Percentiles rank a stretch among this genome's conserved stretches.
Evolutionary conservation across 1,284 basidiomycete genomes (phyloP).

Genomic region (Afroboletus lepidellus): DNA sequence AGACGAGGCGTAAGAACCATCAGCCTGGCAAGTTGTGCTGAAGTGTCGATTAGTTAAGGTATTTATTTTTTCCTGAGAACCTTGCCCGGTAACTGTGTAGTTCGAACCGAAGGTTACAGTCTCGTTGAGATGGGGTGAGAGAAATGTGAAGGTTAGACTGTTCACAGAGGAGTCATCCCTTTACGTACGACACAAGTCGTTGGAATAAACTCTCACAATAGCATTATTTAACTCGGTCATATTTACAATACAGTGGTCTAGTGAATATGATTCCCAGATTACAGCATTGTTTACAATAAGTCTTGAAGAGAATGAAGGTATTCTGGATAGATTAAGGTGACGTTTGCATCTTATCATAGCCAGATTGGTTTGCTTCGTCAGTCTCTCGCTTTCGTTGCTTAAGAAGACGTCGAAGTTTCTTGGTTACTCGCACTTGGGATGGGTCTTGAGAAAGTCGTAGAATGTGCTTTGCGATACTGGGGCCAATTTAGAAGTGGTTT

Average conservation of each 20-base stretch:
- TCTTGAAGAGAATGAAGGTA: not conserved
- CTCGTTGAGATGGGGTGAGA: slow-evolving; percentile 25
- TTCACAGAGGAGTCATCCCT: slow-evolving; percentile 24
- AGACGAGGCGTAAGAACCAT: slow-evolving; percentile 38
- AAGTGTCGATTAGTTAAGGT: slow-evolving; percentile 13
- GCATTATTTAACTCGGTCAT: slow-evolving; percentile 2
- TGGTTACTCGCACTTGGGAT: slow-evolving; percentile 37
- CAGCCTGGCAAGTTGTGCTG: slow-evolving; percentile 14
- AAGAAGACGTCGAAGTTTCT: slow-evolving; percentile 45
- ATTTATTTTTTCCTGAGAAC: slow-evolving; percentile 16
- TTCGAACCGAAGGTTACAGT: slow-evolving; percentile 13
- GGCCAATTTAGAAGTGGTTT: slow-evolving; percentile 7
- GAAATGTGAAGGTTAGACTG: slow-evolving; percentile 15
- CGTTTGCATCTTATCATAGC: slow-evolving; percentile 7
- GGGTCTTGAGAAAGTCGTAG: slow-evolving; percentile 45
- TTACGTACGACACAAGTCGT: slow-evolving; percentile 25
- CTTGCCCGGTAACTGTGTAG: slow-evolving; percentile 14
- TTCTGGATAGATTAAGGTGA: not conserved
- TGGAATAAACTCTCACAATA: slow-evolving; percentile 12
- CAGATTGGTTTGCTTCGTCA: not conserved
- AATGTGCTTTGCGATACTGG: slow-evolving; percentile 50
- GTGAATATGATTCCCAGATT: slow-evolving; percentile 13
- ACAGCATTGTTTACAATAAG: slow-evolving; percentile 16
- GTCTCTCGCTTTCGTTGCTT: slow-evolving; percentile 38
- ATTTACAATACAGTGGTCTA: slow-evolving; percentile 5